A percentile compares a stretch with the other conserved stretches of the same genome.
These are phyloP conservation scores for Pseudogymnoascus sp. DNA, from an alignment of 2,329 filamentous ascomycete species.

Conservation along the genomic window DNA sequence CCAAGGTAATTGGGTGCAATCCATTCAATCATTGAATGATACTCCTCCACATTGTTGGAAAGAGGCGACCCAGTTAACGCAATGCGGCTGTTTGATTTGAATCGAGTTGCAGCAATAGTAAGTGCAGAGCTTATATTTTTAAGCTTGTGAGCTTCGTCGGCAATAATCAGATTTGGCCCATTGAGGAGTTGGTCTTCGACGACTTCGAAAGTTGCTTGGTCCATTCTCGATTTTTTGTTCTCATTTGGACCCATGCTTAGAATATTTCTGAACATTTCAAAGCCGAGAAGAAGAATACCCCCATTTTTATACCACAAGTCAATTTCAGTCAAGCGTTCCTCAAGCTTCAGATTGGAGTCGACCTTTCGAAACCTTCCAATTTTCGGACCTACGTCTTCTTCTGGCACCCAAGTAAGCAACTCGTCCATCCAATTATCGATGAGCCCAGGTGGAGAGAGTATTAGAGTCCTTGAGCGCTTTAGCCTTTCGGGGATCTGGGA, in stretches of 20 bases:
- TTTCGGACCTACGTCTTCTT: slow-evolving; percentile 27
- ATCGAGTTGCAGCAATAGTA: slow-evolving; percentile 45
- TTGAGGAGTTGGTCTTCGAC: slow-evolving; percentile 45
- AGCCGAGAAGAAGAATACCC: slow-evolving; percentile 72
- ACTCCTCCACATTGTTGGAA: slow-evolving; percentile 76
- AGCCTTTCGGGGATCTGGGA: slow-evolving; percentile 63
- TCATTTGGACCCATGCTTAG: slow-evolving; percentile 29
- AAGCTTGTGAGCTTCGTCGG: slow-evolving; percentile 76
- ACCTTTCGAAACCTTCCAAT: slow-evolving; percentile 53
- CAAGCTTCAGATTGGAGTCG: slow-evolving; percentile 32
- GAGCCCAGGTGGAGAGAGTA: slow-evolving; percentile 68
- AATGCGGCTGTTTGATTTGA: slow-evolving; percentile 64
- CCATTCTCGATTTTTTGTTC: slow-evolving; percentile 19
- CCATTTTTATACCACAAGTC: slow-evolving; percentile 54
- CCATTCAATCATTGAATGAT: slow-evolving; percentile 84
- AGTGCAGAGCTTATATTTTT: slow-evolving; percentile 57
- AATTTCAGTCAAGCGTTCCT: slow-evolving; percentile 41
- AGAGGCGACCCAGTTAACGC: slow-evolving; percentile 83
- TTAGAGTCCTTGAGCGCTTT: slow-evolving; percentile 54
- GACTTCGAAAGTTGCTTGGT: slow-evolving; percentile 30
- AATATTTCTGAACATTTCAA: slow-evolving; percentile 54
- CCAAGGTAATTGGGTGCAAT: slow-evolving; percentile 74
- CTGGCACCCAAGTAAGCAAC: slow-evolving; percentile 59
- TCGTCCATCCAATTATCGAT: slow-evolving; percentile 81
- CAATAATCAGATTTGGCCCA: slow-evolving; percentile 64